These are phyloP conservation scores for Dothideomycetes sp. DNA, from an alignment of 2,329 filamentous ascomycete species.

Conservation along the genomic window DNA sequence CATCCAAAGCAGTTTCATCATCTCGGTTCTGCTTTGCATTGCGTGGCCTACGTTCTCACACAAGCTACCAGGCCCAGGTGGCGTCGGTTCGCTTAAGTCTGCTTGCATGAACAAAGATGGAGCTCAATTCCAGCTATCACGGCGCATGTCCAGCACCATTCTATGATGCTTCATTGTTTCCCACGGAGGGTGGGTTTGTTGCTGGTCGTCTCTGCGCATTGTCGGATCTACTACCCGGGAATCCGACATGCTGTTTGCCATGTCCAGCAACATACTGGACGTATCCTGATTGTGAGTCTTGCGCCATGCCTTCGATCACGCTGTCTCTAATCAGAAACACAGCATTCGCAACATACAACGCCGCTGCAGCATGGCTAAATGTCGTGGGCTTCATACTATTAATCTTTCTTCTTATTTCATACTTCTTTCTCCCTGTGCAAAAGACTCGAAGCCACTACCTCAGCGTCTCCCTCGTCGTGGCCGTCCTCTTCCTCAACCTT, in stretches of 20 bases:
- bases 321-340: constrained; percentile 1
- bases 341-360: constrained; percentile 47
- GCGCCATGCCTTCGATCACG: not conserved
- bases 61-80: not conserved
- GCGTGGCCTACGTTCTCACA: too few relatives aligned
- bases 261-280: constrained; percentile 78
- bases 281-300: constrained; percentile 43
- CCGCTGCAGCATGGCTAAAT: constrained; percentile 71
- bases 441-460: constrained; percentile 90
- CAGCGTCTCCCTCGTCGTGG: constrained; percentile 73
- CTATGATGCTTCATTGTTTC: constrained; percentile 50
- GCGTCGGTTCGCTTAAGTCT: not conserved
- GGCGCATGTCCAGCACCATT: constrained; percentile 44
- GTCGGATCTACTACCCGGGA: constrained; percentile 29
- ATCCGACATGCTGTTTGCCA: constrained; percentile 69
- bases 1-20: too few relatives aligned
- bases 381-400: constrained; percentile 62
- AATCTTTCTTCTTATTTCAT: constrained; percentile 68
- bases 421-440: constrained; percentile 68
- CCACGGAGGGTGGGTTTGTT: constrained; percentile 55
- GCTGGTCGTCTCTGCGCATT: constrained; percentile 47
- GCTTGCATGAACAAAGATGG: constrained; percentile 8
- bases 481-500: constrained; percentile 72
- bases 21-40: too few relatives aligned
- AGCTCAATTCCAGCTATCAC: constrained; percentile 7